phyloP scores from a whole-genome alignment of 768 basidiomycete genomes.

The Amanita inopinata region DNA sequence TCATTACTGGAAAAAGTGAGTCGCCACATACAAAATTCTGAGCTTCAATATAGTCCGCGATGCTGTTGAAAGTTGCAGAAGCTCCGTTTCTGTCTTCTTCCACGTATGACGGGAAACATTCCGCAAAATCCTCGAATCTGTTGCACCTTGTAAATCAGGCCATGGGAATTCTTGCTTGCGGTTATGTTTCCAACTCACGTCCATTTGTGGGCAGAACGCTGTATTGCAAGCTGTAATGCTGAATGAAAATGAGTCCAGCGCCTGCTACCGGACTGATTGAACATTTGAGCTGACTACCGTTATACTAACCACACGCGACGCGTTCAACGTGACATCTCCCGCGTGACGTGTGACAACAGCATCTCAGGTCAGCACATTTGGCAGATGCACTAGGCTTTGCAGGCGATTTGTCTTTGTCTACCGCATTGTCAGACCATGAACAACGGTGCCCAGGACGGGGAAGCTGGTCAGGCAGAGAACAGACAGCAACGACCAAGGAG shows the following conservation, averaged over 20 bases:
- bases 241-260: conserved; percentile 50
- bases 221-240: conserved; percentile 45
- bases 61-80: conserved; percentile 49
- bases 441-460: conserved; percentile 25
- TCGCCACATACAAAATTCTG: conserved; percentile 38
- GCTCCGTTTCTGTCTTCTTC: conserved; percentile 59
- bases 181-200: conserved; percentile 27
- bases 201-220: conserved; percentile 50
- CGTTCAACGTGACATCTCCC: conserved; percentile 1
- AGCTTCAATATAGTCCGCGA: conserved; percentile 64
- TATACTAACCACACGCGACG: too few relatives aligned
- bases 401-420: conserved; percentile 10
- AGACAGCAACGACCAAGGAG: conserved; percentile 31
- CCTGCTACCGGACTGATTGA: conserved; percentile 37
- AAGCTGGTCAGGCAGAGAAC: conserved; percentile 24
- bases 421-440: conserved; percentile 15
- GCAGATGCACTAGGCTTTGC: conserved; percentile 11
- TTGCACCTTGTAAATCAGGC: background rate
- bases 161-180: background rate
- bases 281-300: conserved; percentile 22
- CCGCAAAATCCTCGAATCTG: conserved; percentile 49
- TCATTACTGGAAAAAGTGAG: background rate
- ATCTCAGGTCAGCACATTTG: background rate
- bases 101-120: conserved; percentile 59
- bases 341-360: background rate